Base-by-base conservation (phyloP, 495 filamentous ascomycete species). In the Daldinia bambusicola region DNA sequence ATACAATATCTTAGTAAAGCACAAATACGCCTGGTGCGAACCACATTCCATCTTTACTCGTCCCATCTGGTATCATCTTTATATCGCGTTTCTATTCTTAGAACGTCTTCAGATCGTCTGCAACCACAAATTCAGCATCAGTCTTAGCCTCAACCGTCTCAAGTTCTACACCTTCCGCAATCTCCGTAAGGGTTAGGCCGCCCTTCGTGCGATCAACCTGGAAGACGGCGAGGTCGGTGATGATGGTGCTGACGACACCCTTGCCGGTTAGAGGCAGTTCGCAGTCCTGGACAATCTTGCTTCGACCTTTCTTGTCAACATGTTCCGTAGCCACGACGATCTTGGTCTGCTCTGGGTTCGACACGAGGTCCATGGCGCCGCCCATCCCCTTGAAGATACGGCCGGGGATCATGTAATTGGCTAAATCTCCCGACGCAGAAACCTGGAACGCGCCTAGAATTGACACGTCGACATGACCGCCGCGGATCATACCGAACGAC, bases 311-410 rank as follows among this genome's bases (percentile, higher is more conserved):
- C 80, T 88, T 89, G 69, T 86, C 86, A 12, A 87, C 84, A 70
- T 89, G 87, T 74, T 89, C 87, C 41, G 87, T 89, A 6, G 86
- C 83, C 0, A 89, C 86, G 6, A 89, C 86, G 61, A 89, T 86
- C 78, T 88, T 89, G 50, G 87, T 89, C 56, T 75, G 79, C 59
- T 87, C 82, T 31, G 87, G 87, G 72, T 89, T 88, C 20, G 82
- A 85, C 14, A 89, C 86, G 34, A 89, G 79, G 73, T 89, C 87
- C 87, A 89, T 89, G 13, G 87, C 87, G 9, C 87, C 87, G 48
- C 87, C 87, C 82, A 89, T 88, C 22, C 87, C 87, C 81, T 89
- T 89, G 77, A 90, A 84, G 56, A 84, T 80, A 75, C 88, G 88
- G 14, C 87, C 87, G 0, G 87, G 87, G 61, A 89, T 84, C 87